These are phyloP conservation scores for Panicum miliaceum DNA, from an alignment of 176 grass and related monocot species.

Conservation along the genomic window DNA sequence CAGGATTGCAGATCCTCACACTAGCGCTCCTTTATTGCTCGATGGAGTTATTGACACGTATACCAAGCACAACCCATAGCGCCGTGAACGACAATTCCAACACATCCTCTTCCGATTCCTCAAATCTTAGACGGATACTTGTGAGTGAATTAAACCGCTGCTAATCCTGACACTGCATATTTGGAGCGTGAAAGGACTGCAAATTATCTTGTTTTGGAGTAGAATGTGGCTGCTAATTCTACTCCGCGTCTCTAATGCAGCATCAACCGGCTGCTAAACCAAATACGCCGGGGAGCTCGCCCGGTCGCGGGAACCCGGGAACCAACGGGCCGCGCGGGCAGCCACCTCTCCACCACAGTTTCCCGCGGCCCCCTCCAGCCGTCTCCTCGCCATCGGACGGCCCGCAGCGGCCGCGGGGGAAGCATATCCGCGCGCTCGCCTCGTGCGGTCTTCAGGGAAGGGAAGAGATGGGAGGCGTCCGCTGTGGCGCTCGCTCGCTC, in stretches of 20 bases:
- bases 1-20: neutral
- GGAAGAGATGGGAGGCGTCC: no score
- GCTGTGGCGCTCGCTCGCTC: neutral
- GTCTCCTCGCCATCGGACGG: conserved; percentile 36
- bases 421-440: neutral
- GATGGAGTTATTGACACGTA: neutral
- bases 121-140: neutral
- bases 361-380: conserved; percentile 13
- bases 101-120: neutral
- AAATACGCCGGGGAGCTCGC: neutral
- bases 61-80: neutral
- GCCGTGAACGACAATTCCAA: neutral
- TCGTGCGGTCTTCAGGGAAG: no score
- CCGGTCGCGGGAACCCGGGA: conserved; percentile 10
- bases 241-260: neutral
- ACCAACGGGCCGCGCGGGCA: neutral
- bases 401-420: neutral
- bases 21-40: neutral
- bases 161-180: neutral
- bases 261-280: neutral
- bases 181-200: neutral
- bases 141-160: neutral
- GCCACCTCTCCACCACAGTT: neutral
- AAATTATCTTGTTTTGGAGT: neutral
- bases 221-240: neutral